Conservation (phyloP, 225 moss, liverwort and hornwort species). For the Bryum argenteum region DNA sequence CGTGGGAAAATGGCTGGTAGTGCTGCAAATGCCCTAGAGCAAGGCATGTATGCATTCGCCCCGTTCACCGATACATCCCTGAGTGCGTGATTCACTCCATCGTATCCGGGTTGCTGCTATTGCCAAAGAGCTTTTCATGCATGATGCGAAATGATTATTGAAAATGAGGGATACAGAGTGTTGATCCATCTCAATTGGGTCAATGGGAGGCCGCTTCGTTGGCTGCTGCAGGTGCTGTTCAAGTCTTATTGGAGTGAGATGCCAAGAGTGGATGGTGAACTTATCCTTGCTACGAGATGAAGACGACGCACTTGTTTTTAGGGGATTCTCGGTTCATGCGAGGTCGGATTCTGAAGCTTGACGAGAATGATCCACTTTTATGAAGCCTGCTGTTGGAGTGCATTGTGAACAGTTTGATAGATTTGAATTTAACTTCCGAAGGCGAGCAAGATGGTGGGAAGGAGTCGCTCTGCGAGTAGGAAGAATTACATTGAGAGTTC, state of each 20-base stretch:
- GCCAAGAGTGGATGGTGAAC: slow-evolving; percentile 20
- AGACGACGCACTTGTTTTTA: slow-evolving; percentile 31
- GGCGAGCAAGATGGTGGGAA: slow-evolving; percentile 37
- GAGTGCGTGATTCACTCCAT: slow-evolving; percentile 13
- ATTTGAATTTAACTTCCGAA: slow-evolving; percentile 10
- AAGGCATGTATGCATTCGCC: slow-evolving; percentile 1
- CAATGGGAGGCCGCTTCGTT: slow-evolving; percentile 24
- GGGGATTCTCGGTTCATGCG: slow-evolving; percentile 26
- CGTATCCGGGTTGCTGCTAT: slow-evolving; percentile 1
- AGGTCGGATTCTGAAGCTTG: slow-evolving; percentile 27
- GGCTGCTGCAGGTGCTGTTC: slow-evolving; percentile 30
- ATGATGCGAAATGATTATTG: slow-evolving; percentile 29
- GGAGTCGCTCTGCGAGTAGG: slow-evolving; percentile 31
- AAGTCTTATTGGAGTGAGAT: slow-evolving; percentile 24
- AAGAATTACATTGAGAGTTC: slow-evolving; percentile 40
- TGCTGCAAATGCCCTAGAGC: slow-evolving; percentile 7
- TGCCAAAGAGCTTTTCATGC: neutral
- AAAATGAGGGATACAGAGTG: slow-evolving; percentile 26
- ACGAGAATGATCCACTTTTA: slow-evolving; percentile 14
- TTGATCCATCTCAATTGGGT: slow-evolving; percentile 26
- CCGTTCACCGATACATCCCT: slow-evolving; percentile 15
- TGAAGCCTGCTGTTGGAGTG: slow-evolving; percentile 25
- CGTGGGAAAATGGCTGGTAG: slow-evolving; percentile 22
- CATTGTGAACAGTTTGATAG: neutral
- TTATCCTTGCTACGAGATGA: slow-evolving; percentile 24